A percentile compares a stretch with the other conserved stretches of the same genome.
Evolutionary conservation across 108 stramenopile species (phyloP).

Genomic region (Nitzschia sp.): DNA sequence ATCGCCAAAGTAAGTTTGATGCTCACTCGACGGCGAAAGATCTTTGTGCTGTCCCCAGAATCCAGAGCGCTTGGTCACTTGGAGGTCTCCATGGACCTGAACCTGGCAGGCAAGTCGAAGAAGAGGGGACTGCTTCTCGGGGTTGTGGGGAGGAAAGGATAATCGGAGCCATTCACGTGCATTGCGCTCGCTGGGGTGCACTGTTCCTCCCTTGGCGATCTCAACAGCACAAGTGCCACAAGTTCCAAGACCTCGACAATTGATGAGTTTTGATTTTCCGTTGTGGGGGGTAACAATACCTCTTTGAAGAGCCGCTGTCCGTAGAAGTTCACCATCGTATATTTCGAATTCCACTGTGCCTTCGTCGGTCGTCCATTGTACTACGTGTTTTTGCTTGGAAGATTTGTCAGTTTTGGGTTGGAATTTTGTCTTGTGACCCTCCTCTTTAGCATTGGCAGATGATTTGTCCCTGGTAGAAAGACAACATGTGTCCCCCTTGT

Average conservation of each 20-base stretch:
- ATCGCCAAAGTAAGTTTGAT: slow-evolving; percentile 53
- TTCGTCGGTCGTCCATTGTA: slow-evolving; percentile 6
- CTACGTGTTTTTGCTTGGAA: not conserved
- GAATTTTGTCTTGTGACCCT: too few relatives aligned
- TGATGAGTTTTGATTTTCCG: slow-evolving; percentile 53
- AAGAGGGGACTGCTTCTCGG: slow-evolving; percentile 16
- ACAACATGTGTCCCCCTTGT: too few relatives aligned
- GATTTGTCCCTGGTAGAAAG: too few relatives aligned
- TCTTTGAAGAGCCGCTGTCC: slow-evolving; percentile 49
- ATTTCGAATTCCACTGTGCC: slow-evolving; percentile 30
- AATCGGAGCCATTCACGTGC: slow-evolving; percentile 46
- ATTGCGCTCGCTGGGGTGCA: slow-evolving; percentile 43
- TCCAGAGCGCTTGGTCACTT: slow-evolving; percentile 50
- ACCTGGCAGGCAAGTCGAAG: slow-evolving; percentile 68
- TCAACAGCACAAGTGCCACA: slow-evolving; percentile 76
- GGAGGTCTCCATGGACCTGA: slow-evolving; percentile 47
- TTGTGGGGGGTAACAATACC: slow-evolving; percentile 57
- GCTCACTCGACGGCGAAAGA: slow-evolving; percentile 5
- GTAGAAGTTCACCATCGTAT: slow-evolving; percentile 49
- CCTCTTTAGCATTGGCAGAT: too few relatives aligned
- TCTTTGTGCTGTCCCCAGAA: slow-evolving; percentile 63
- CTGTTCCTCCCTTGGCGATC: slow-evolving; percentile 24
- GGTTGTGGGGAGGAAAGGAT: slow-evolving; percentile 52
- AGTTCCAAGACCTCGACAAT: slow-evolving; percentile 70
- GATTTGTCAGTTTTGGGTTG: too few relatives aligned